phyloP scores from a whole-genome alignment of 352 stramenopile species.

The Phytophthora melonis region DNA sequence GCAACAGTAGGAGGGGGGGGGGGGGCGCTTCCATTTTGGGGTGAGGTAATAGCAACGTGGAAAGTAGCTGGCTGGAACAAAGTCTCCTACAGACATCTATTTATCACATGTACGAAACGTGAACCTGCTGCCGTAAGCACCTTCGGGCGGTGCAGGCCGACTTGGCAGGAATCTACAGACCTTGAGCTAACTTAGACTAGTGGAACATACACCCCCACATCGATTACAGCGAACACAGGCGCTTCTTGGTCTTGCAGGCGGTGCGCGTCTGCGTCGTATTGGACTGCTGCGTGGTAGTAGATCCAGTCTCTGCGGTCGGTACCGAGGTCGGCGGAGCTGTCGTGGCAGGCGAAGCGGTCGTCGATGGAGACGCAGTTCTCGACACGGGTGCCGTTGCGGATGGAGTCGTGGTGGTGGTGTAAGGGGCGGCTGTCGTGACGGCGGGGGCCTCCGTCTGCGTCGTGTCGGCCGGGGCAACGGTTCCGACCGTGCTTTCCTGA shows the following conservation, averaged over 20 bases:
- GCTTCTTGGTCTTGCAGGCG: slow-evolving; percentile 36
- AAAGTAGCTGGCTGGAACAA: too few relatives aligned
- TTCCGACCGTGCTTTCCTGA: slow-evolving; percentile 22
- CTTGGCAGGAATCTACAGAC: slow-evolving; percentile 8
- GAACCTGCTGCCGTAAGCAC: not conserved
- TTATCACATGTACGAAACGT: not conserved
- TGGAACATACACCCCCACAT: slow-evolving; percentile 6
- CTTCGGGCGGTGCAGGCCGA: not conserved
- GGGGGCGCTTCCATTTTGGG: not conserved
- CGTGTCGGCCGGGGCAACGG: slow-evolving; percentile 25
- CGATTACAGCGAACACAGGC: slow-evolving; percentile 27
- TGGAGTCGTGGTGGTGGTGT: slow-evolving; percentile 2
- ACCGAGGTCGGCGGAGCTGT: slow-evolving; percentile 2
- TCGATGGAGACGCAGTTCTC: slow-evolving; percentile 10
- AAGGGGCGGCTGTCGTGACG: slow-evolving; percentile 14
- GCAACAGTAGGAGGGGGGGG: too few relatives aligned
- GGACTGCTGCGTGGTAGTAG: slow-evolving; percentile 1
- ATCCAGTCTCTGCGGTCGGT: slow-evolving; percentile 1
- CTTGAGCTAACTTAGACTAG: slow-evolving; percentile 13
- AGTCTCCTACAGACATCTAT: not conserved
- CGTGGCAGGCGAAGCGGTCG: slow-evolving; percentile 12
- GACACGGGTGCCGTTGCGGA: slow-evolving; percentile 5
- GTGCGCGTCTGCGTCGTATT: slow-evolving; percentile 3
- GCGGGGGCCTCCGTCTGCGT: slow-evolving; percentile 10
- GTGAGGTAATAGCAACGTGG: not conserved